These are phyloP conservation scores for Pythium phragmiticola DNA, from an alignment of 352 stramenopile species.

Conservation along the genomic window DNA sequence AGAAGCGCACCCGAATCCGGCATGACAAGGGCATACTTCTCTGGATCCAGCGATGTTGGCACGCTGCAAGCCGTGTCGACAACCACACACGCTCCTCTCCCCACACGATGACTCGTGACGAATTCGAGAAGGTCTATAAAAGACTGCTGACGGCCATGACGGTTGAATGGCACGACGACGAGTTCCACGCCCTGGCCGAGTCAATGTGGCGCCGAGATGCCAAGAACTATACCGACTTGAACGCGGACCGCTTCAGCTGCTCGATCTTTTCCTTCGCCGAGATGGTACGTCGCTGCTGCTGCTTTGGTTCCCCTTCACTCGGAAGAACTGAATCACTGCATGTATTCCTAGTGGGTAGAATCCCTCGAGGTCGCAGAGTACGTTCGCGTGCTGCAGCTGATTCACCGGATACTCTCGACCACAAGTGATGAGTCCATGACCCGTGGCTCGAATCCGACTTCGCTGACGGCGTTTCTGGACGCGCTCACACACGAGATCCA, in stretches of 20 bases:
- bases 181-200: conserved; percentile 25
- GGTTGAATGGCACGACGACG: conserved; percentile 47
- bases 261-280: conserved; percentile 57
- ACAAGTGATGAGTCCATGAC: conserved; percentile 8
- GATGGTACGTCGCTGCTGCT: conserved; percentile 35
- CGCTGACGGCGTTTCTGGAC: conserved; percentile 27
- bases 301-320: not conserved
- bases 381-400: conserved; percentile 30
- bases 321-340: not conserved
- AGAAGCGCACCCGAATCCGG: conserved; percentile 16
- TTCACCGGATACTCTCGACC: conserved; percentile 20
- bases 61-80: not conserved
- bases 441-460: conserved; percentile 24
- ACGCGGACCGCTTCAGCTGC: conserved; percentile 57
- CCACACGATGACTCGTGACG: not conserved
- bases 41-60: conserved; percentile 21
- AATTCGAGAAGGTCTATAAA: conserved; percentile 30
- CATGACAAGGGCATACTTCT: conserved; percentile 9
- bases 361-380: conserved; percentile 31
- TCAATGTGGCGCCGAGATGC: conserved; percentile 47
- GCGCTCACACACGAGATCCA: conserved; percentile 22
- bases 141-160: conserved; percentile 47
- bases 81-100: not conserved
- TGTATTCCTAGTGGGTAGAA: conserved; percentile 34
- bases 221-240: conserved; percentile 29